Evolutionary conservation across 495 filamentous ascomycete genomes (phyloP).

Genomic region (Xylaria venustula): DNA sequence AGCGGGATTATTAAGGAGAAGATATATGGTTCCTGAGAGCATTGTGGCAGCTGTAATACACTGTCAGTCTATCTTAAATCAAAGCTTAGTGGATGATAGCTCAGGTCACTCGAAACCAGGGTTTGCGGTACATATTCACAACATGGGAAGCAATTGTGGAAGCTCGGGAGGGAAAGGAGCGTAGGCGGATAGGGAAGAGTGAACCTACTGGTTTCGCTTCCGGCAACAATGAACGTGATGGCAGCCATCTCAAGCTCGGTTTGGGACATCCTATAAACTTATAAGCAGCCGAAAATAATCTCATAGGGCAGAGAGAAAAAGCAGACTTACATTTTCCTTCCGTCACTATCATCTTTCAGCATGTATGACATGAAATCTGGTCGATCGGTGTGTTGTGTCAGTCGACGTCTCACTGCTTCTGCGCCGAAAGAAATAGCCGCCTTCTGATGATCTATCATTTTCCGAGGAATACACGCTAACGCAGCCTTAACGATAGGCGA

Average conservation of each 20-base stretch:
- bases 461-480: background rate
- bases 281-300: background rate
- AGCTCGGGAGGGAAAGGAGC: background rate
- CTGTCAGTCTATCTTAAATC: background rate
- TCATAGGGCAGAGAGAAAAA: background rate
- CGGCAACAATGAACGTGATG: constrained; percentile 27
- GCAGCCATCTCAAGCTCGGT: constrained; percentile 10
- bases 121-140: too few species aligned
- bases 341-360: constrained; percentile 8
- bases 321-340: background rate
- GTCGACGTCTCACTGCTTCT: background rate
- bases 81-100: background rate
- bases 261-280: background rate
- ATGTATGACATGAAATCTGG: constrained; percentile 19
- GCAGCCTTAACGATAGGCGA: background rate
- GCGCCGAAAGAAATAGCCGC: background rate
- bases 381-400: background rate
- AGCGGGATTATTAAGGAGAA: constrained; percentile 41
- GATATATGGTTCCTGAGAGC: constrained; percentile 46
- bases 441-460: background rate
- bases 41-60: constrained; percentile 40
- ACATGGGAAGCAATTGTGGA: background rate
- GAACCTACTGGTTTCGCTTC: constrained; percentile 56
- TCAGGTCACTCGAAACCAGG: background rate
- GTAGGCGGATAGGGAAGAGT: background rate